Conservation (phyloP, 495 filamentous ascomycete species). For the Poronia punctata region DNA sequence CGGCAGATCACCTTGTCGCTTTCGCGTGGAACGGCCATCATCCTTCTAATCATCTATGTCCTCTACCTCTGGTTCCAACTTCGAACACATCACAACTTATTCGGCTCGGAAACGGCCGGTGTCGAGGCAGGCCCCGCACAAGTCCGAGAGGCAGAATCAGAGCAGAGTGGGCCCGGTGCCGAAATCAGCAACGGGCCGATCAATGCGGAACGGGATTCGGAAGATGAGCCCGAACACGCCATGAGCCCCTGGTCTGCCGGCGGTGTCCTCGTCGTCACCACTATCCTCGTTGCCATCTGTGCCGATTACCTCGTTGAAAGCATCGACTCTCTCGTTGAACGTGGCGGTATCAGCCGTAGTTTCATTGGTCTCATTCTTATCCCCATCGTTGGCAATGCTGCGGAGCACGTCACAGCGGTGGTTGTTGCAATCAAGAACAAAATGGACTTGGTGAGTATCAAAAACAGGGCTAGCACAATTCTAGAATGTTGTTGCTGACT, state of each 20-base stretch:
- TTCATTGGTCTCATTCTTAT: slow-evolving; percentile 95
- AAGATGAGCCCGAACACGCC: slow-evolving; percentile 46
- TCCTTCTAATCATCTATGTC: slow-evolving; percentile 80
- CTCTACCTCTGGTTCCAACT: slow-evolving; percentile 91
- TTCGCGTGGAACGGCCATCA: slow-evolving; percentile 85
- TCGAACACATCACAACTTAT: slow-evolving; percentile 69
- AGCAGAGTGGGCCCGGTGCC: slow-evolving; percentile 22
- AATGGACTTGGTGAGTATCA: slow-evolving; percentile 65
- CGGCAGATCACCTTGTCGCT: slow-evolving; percentile 63
- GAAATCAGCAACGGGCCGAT: slow-evolving; percentile 8
- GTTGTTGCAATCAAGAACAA: slow-evolving; percentile 91
- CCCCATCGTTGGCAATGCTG: slow-evolving; percentile 95
- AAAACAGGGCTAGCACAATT: not conserved
- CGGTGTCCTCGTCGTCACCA: slow-evolving; percentile 66
- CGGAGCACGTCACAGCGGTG: slow-evolving; percentile 92
- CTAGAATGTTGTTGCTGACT: slow-evolving; percentile 1
- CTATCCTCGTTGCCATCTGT: slow-evolving; percentile 78
- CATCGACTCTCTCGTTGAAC: slow-evolving; percentile 81
- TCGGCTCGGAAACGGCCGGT: slow-evolving; percentile 55
- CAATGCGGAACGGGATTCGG: slow-evolving; percentile 33
- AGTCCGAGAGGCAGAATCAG: slow-evolving; percentile 16
- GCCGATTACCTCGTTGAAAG: slow-evolving; percentile 91
- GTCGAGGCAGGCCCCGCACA: slow-evolving; percentile 13
- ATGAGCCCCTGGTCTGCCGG: slow-evolving; percentile 67
- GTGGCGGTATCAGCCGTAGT: slow-evolving; percentile 81